Base-by-base conservation (phyloP, 306 rosid genomes). In the Rosa multiflora region DNA sequence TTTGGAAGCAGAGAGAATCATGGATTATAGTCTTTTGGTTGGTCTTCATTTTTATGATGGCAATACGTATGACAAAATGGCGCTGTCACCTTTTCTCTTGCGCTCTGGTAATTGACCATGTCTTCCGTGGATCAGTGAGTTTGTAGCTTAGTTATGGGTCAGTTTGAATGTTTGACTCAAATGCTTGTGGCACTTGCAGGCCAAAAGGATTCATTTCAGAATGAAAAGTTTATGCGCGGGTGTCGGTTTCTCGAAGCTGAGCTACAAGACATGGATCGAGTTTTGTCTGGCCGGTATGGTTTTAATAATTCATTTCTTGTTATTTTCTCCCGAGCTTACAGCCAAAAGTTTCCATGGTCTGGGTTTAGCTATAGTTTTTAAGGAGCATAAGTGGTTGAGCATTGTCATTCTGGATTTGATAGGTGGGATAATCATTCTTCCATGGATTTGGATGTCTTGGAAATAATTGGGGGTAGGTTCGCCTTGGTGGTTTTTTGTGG, bases 1-100 rank as follows among this genome's bases (percentile, higher is more conserved):
- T 88, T 85, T 96, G 89, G 97, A 96, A 83, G 90, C 98, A 0
- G 98, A 87, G 77, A 85, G 97, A 82, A 96, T 96, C 75, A 96
- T 96, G 99, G 99, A 96, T 88, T 96, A 96, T 81, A 96, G 99
- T 87, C 93, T 96, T 73, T 77, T 96, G 79, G 94, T 96, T 71
- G 99, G 99, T 44, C 89, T 96, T 81, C 99, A 96, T 77, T 93
- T 96, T 67, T 97, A 97, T 2, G 94, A 93, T 49, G 93, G 92
- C 70, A 91, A 84, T 67, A 85, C 82, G 21, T 88, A 82, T 47
- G 99, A 93, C 75, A 90, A 96, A 78, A 91, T 93, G 88, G 97
- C 96, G 44, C 23, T 93, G 76, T 96, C 98, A 6, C 99, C 98
- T 2, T 93, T 91, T 86, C 82, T 90, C 39, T 67, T 96, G 81